These are phyloP conservation scores for Clavispora carvajalis DNA, from an alignment of 805 yeast genomes.

Conservation along the genomic window DNA sequence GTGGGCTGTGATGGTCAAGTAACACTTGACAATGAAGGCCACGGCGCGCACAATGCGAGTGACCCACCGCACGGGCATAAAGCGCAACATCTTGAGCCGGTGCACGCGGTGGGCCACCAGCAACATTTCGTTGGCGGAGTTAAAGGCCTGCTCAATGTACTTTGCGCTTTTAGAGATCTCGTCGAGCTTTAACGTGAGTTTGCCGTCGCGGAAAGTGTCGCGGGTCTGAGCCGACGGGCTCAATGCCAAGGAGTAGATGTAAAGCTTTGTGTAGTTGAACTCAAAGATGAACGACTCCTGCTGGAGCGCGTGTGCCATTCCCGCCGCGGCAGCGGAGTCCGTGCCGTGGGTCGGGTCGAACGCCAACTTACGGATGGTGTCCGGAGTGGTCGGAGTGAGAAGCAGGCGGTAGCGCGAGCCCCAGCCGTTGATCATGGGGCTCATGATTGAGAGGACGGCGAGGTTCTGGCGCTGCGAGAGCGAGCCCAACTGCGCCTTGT, in stretches of 20 bases:
- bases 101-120: conserved; percentile 68
- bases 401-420: conserved; percentile 41
- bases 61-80: conserved; percentile 92
- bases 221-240: conserved; percentile 31
- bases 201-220: conserved; percentile 8
- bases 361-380: conserved; percentile 29
- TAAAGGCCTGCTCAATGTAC: conserved; percentile 76
- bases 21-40: conserved; percentile 84
- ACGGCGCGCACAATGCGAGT: conserved; percentile 81
- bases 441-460: conserved; percentile 63
- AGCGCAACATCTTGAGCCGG: conserved; percentile 54
- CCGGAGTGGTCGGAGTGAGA: conserved; percentile 45
- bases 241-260: conserved; percentile 78
- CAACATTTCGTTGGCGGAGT: conserved; percentile 76
- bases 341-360: conserved; percentile 32
- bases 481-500: conserved; percentile 48
- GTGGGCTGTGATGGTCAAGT: conserved; percentile 56
- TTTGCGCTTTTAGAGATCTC: conserved; percentile 69
- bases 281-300: conserved; percentile 74
- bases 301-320: conserved; percentile 36
- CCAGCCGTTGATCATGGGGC: conserved; percentile 81
- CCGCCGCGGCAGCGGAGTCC: not conserved
- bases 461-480: conserved; percentile 60
- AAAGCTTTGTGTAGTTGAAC: conserved; percentile 76
- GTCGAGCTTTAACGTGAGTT: conserved; percentile 46